Base-by-base conservation (phyloP, 768 basidiomycete species). In the Dioszegia hungarica region DNA sequence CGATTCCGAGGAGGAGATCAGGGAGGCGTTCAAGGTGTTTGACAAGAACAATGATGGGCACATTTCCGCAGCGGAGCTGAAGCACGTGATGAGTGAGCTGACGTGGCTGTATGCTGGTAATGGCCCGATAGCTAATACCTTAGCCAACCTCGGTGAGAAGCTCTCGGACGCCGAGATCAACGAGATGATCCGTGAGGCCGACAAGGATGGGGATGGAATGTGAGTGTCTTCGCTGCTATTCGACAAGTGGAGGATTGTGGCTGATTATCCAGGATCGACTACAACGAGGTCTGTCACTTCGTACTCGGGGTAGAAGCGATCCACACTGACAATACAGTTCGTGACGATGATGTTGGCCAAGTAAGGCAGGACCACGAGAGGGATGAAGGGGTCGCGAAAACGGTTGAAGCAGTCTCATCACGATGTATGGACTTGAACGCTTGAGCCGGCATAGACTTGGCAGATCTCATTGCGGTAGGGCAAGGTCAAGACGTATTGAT, bases 121-220 rank as follows among this genome's bases (percentile, higher is more conserved):
- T 17, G 9, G 11, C 10, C n/a, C n/a, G n/a, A n/a, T 19, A 19
- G 37, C 45, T 54, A n/a, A 31, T 31, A 22, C 19, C 36, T 27
- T 24, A 74, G 74, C 74, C 55, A 62, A 61, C 54, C 62, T 71
- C 85, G 88, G 89, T 56, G 90, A 93, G 81, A 91, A 90, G 77
- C 80, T 92, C 56, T 82, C 88, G 12, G 90, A 92, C 62, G 80
- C 72, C 8, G 91, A 94, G 77, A 90, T 93, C 62, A 88, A 90
- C 59, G 91, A 93, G 81, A 93, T 95, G 91, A 95, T 95, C 74
- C 85, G 90, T 53, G 92, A 95, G 79, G 92, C 91, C 55, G 91
- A 95, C 74, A 82, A 90, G 48, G 90, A 95, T 71, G 91, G 92
- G 17, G 38, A 55, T 36, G 54, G 54, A 25, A 44, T 57, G 45